Evolutionary conservation across 83 land plant genomes (phyloP).

Genomic region (Picea abies): DNA sequence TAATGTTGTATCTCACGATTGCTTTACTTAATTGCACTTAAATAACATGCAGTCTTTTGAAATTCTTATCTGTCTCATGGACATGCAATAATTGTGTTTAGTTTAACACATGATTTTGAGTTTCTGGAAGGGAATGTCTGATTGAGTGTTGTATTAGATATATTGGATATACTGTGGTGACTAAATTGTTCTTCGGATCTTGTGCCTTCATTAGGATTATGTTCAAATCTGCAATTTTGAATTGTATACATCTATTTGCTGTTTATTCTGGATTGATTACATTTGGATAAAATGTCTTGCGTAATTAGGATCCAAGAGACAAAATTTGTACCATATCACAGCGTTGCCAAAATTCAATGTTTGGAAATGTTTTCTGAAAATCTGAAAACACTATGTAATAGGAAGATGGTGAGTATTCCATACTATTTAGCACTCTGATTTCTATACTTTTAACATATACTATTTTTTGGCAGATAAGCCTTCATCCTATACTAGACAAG

Average conservation of each 20-base stretch:
- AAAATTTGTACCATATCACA: neutral
- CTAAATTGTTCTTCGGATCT: no score
- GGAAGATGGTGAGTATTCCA: neutral
- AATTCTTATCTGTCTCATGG: no score
- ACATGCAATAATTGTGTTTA: no score
- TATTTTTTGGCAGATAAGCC: conserved; percentile 69
- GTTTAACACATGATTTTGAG: no score
- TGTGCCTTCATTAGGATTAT: neutral
- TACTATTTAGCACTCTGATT: neutral
- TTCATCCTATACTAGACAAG: conserved; percentile 95
- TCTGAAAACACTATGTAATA: neutral
- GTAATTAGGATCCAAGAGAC: neutral
- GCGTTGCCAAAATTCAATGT: neutral
- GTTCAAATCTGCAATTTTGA: neutral
- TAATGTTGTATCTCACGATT: no score
- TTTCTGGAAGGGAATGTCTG: no score
- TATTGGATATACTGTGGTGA: no score
- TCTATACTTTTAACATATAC: neutral
- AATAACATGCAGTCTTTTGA: no score
- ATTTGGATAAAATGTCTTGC: neutral
- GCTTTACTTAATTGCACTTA: no score
- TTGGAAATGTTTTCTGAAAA: neutral
- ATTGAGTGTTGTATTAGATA: no score
- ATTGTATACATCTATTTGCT: neutral
- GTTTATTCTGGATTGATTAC: neutral